Conservation (phyloP, 768 basidiomycete genomes). For the Zangia roseola region DNA sequence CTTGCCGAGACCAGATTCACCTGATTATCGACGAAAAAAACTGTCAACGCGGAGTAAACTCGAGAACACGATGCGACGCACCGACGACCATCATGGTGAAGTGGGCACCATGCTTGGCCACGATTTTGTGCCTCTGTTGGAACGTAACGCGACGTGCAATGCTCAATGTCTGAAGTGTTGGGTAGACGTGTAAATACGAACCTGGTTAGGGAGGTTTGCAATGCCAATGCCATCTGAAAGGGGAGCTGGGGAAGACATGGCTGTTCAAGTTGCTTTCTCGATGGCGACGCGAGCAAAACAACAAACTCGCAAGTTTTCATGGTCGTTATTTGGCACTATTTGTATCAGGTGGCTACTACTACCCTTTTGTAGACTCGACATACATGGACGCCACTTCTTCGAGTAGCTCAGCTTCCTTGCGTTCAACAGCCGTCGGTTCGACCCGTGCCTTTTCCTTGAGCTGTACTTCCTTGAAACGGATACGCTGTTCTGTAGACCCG, state of each 20-base stretch:
- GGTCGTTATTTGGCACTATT: conserved; percentile 25
- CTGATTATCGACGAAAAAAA: conserved; percentile 38
- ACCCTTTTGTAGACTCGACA: too few species aligned
- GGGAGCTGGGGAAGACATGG: conserved; percentile 30
- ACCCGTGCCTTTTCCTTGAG: conserved; percentile 43
- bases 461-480: conserved; percentile 72
- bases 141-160: conserved; percentile 5
- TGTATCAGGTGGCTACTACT: conserved; percentile 24
- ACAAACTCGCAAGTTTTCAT: conserved; percentile 24
- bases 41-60: neutral
- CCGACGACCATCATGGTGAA: conserved; percentile 99
- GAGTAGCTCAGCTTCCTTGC: conserved; percentile 8
- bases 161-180: neutral
- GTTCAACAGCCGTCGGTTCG: conserved; percentile 6
- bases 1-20: conserved; percentile 97
- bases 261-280: conserved; percentile 16
- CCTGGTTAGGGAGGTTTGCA: conserved; percentile 98
- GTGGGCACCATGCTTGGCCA: conserved; percentile 94
- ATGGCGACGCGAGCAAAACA: conserved; percentile 19
- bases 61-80: conserved; percentile 27
- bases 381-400: conserved; percentile 22
- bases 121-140: conserved; percentile 93
- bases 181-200: conserved; percentile 33
- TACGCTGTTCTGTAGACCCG: conserved; percentile 63
- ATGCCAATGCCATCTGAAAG: conserved; percentile 84